Evolutionary conservation across 805 yeast species (phyloP).

Genomic region (Komagataella kurtzmanii): DNA sequence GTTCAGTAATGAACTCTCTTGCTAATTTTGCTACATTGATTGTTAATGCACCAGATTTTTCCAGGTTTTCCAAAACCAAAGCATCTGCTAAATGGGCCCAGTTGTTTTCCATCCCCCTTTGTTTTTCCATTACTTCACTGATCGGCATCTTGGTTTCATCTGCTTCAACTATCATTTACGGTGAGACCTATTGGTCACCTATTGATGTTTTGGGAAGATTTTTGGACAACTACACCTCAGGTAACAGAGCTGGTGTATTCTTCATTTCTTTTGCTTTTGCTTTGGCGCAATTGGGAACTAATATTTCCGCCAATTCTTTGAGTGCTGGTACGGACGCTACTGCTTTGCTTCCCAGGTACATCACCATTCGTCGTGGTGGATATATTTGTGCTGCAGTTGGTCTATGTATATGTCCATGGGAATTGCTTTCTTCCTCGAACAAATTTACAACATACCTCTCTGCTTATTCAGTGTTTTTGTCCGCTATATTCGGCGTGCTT

Average conservation of each 20-base stretch:
- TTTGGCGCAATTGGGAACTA: constrained; percentile 67
- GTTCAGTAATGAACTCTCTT: constrained; percentile 64
- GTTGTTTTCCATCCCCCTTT: constrained; percentile 53
- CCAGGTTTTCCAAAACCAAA: constrained; percentile 62
- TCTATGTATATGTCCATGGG: constrained; percentile 73
- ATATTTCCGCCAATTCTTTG: constrained; percentile 58
- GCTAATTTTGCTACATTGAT: constrained; percentile 86
- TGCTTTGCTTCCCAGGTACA: constrained; percentile 46
- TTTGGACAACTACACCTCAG: constrained; percentile 36
- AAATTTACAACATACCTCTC: constrained; percentile 69
- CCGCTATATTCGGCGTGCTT: constrained; percentile 72
- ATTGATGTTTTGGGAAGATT: constrained; percentile 59
- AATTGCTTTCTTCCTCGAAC: constrained; percentile 53
- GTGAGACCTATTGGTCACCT: constrained; percentile 73
- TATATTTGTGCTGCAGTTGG: constrained; percentile 64
- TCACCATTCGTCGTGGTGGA: constrained; percentile 72
- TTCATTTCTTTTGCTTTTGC: constrained; percentile 59
- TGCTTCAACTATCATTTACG: constrained; percentile 56
- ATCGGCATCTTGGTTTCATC: constrained; percentile 80
- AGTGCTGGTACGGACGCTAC: constrained; percentile 67
- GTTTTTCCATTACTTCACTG: constrained; percentile 70
- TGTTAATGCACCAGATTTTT: constrained; percentile 80
- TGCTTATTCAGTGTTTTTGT: constrained; percentile 73
- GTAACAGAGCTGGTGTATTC: constrained; percentile 73
- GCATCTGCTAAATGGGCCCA: constrained; percentile 42